Percentiles rank a stretch among this genome's conserved stretches.
These are phyloP conservation scores for Termitomyces sp. DNA, from an alignment of 768 basidiomycete species.

Conservation along the genomic window DNA sequence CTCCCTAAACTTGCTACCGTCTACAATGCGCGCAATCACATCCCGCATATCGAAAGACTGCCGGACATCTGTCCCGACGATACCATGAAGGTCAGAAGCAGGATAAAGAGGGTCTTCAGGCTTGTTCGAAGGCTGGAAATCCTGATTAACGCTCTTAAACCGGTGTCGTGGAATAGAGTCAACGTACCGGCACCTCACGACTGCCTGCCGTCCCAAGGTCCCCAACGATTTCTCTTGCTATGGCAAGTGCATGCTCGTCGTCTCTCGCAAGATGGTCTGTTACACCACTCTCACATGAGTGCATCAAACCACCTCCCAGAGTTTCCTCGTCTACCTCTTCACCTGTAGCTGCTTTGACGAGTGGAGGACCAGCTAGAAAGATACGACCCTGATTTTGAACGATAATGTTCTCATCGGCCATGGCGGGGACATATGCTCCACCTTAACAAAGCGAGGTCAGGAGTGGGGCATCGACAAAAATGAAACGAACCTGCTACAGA, in stretches of 20 bases:
- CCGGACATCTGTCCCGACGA: conserved; percentile 86
- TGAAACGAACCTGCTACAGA: conserved; percentile 70
- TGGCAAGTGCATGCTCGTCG: conserved; percentile 81
- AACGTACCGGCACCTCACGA: conserved; percentile 44
- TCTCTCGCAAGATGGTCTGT: conserved; percentile 85
- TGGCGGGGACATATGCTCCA: conserved; percentile 93
- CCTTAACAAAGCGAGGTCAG: conserved; percentile 35
- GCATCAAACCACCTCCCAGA: conserved; percentile 88
- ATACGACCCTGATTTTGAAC: conserved; percentile 90
- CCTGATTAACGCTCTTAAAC: neutral
- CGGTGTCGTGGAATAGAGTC: neutral
- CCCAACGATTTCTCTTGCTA: conserved; percentile 74
- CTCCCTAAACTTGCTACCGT: conserved; percentile 88
- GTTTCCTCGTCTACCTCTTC: conserved; percentile 92
- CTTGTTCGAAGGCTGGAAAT: conserved; percentile 47
- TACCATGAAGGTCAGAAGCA: conserved; percentile 80
- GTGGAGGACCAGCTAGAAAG: conserved; percentile 91
- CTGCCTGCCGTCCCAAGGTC: conserved; percentile 69
- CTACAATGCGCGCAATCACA: conserved; percentile 87
- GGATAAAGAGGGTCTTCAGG: conserved; percentile 78
- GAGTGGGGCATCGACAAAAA: neutral
- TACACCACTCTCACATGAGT: conserved; percentile 87
- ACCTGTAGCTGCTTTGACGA: conserved; percentile 93
- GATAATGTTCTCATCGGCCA: conserved; percentile 94
- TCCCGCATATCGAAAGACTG: conserved; percentile 94